A percentile compares a stretch with the other conserved stretches of the same genome.
Conservation (phyloP, 1,284 basidiomycete species). For the Blastosporella zonata region DNA sequence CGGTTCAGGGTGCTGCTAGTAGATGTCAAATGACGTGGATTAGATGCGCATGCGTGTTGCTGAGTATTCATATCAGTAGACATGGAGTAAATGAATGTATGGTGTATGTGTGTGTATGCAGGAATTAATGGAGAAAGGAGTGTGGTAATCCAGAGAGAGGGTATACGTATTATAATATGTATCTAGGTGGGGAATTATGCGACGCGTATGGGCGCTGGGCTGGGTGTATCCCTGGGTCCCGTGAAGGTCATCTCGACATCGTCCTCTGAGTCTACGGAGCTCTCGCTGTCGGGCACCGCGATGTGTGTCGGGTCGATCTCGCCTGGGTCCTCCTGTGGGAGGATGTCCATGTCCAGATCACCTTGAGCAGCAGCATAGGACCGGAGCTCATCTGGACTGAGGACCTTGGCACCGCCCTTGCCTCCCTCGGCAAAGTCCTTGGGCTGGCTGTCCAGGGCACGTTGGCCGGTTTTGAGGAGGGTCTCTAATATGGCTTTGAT, state of each 20-base stretch:
- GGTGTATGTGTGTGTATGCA: no score
- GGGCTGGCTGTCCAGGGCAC: constrained; percentile 57
- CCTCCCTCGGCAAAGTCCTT: constrained; percentile 46
- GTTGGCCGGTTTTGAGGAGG: constrained; percentile 57
- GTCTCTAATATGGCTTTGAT: constrained; percentile 60
- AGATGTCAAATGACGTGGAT: no score
- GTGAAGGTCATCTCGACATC: constrained; percentile 35
- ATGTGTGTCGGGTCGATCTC: constrained; percentile 3
- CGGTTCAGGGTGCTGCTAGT: no score
- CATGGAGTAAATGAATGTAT: no score
- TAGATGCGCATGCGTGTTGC: not conserved
- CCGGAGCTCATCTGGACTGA: constrained; percentile 66
- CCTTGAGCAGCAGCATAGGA: constrained; percentile 43
- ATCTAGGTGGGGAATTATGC: not conserved
- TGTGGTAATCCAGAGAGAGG: not conserved
- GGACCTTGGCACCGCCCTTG: constrained; percentile 59
- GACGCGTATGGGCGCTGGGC: constrained; percentile 23
- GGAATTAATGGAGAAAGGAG: no score
- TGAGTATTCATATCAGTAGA: no score
- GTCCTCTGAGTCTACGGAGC: constrained; percentile 22
- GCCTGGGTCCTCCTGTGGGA: not conserved
- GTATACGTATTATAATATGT: not conserved
- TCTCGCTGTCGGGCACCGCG: constrained; percentile 9
- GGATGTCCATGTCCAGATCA: constrained; percentile 24
- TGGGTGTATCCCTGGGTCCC: constrained; percentile 20